Evolutionary conservation across 1,284 basidiomycete species (phyloP), one percentile per base, ranked within the genome.

Genomic region (Moniliella sp.): DNA sequence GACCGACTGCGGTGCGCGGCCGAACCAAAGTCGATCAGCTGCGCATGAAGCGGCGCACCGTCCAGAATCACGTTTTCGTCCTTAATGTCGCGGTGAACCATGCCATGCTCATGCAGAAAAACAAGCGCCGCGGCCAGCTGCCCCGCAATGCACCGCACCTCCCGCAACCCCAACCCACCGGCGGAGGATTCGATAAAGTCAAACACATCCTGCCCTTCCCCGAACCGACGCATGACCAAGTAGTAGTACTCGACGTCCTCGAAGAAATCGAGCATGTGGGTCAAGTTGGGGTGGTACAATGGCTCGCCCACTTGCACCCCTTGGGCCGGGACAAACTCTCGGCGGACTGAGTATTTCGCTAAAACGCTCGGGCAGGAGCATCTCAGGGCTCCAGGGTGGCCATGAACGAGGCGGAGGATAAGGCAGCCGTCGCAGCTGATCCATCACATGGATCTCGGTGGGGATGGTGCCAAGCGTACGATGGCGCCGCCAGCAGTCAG

Each of bases 391-490:
- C 32, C 37, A 58, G 3, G 46, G 42, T 11, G 45, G 37, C 3
- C 44, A 33, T 16, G 33, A 30, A 10, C 37, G 14, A 4, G 47
- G 52, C 17, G 43, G n/a, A 11, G 31, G 28, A 30, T 50, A 50
- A 18, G 39, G 79, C 75, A 63, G 82, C 71, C 83, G 52, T 68
- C 79, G 57, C 68, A 91, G 58, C 44, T 70, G 68, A 36, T 70
- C 67, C 78, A 97, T 82, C 43, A 97, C 88, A 61, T 91, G 91
- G 25, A 97, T 91, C 65, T 97, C 91, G 62, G 94, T 86, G 4
- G 91, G 88, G 46, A 97, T 93, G 1, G 88, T 91, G 25, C 91
- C 91, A 50, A 82, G 73, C 40, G 77, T 73, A 25, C 81, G 79
- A 61, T 97, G 91, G 53, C 64, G 78, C 76, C 67, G 93, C 91